phyloP scores from a whole-genome alignment of 2,329 filamentous ascomycete genomes.

The Phyllosticta citriasiana region DNA sequence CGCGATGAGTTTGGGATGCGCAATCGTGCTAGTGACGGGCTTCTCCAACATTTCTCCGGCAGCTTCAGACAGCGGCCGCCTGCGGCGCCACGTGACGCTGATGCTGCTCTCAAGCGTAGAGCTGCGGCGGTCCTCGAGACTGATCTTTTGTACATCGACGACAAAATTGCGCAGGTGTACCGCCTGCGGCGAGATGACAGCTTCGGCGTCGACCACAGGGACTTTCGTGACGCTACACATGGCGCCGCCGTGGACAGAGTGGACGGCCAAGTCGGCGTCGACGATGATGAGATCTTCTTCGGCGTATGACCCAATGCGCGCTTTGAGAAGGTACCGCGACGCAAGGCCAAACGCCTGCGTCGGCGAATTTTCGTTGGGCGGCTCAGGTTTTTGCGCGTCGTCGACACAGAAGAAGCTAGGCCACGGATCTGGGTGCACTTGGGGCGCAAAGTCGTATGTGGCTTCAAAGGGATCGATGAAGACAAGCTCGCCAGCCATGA shows the following conservation, averaged over 20 bases:
- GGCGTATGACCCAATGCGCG: slow-evolving; percentile 66
- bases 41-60: slow-evolving; percentile 4
- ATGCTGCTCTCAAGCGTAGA: slow-evolving; percentile 66
- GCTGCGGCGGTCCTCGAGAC: slow-evolving; percentile 71
- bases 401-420: slow-evolving; percentile 71
- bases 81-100: slow-evolving; percentile 66
- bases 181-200: slow-evolving; percentile 51
- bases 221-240: slow-evolving; percentile 37
- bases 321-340: slow-evolving; percentile 72
- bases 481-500: slow-evolving; percentile 55
- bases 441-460: slow-evolving; percentile 76
- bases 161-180: slow-evolving; percentile 65
- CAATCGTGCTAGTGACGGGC: slow-evolving; percentile 45
- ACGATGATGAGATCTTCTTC: slow-evolving; percentile 51
- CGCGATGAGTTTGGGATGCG: slow-evolving; percentile 70
- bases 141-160: slow-evolving; percentile 63
- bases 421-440: slow-evolving; percentile 70
- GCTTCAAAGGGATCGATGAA: slow-evolving; percentile 82
- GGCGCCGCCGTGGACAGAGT: slow-evolving; percentile 52
- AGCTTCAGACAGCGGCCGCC: slow-evolving; percentile 13
- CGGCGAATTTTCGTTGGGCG: slow-evolving; percentile 20
- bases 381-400: slow-evolving; percentile 24
- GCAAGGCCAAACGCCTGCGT: slow-evolving; percentile 49
- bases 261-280: slow-evolving; percentile 53
- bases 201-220: slow-evolving; percentile 16